A percentile compares a stretch with the other conserved stretches of the same genome.
Evolutionary conservation across 352 stramenopile species (phyloP).

Genomic region (Phytophthora quininea): DNA sequence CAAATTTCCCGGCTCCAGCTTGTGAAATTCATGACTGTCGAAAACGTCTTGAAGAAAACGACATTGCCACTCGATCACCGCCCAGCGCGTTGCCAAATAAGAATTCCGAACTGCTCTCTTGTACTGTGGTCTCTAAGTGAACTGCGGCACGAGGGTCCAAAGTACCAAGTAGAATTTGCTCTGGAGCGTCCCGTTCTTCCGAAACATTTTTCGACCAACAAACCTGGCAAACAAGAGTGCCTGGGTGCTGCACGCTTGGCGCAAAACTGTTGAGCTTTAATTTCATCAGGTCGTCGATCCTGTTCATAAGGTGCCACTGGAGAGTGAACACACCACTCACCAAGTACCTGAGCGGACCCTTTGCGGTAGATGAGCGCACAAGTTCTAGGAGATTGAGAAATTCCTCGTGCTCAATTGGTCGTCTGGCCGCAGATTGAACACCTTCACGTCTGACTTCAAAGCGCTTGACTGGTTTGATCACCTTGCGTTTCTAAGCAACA

Average conservation of each 20-base stretch:
- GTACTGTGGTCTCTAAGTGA: conserved; percentile 1
- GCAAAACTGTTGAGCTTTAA: conserved; percentile 17
- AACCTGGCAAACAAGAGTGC: conserved; percentile 14
- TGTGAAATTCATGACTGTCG: not conserved
- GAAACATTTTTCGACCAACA: conserved; percentile 49
- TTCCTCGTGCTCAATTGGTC: conserved; percentile 14
- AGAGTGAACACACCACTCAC: not conserved
- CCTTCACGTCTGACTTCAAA: conserved; percentile 15
- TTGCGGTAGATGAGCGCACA: not conserved
- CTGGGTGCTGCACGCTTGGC: conserved; percentile 1
- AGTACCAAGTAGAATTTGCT: conserved; percentile 7
- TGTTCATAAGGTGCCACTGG: conserved; percentile 15
- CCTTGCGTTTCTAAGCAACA: not conserved
- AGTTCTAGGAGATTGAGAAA: conserved; percentile 11
- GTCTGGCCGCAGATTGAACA: conserved; percentile 9
- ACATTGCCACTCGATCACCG: no score
- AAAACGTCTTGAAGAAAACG: not conserved
- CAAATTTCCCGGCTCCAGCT: conserved; percentile 10
- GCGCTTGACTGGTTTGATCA: conserved; percentile 17
- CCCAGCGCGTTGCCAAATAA: not conserved
- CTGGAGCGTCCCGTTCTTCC: conserved; percentile 4
- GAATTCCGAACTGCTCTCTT: not conserved
- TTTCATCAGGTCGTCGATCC: conserved; percentile 31
- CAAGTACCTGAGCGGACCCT: not conserved
- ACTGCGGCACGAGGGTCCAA: conserved; percentile 12